phyloP scores from a whole-genome alignment of 2,329 filamentous ascomycete genomes.

The Colletotrichum sp. region DNA sequence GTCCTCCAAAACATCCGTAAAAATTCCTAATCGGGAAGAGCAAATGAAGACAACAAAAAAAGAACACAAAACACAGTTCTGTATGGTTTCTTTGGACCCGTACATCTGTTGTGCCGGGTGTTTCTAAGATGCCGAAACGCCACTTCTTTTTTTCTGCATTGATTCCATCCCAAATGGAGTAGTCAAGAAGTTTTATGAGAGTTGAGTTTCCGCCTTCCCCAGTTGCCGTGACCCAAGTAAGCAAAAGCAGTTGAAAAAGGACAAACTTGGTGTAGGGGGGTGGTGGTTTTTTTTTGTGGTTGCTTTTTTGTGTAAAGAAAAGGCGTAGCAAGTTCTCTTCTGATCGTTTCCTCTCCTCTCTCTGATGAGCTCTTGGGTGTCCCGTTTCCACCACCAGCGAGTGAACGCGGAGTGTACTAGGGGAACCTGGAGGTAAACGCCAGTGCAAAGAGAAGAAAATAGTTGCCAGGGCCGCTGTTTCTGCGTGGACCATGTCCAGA shows the following conservation, averaged over 20 bases:
- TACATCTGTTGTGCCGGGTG: not conserved
- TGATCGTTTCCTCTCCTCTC: not conserved
- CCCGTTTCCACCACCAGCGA: constrained; percentile 8
- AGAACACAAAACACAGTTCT: not conserved
- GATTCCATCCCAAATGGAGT: not conserved
- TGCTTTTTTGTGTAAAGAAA: not conserved
- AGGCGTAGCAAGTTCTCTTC: constrained; percentile 9
- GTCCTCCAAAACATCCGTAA: constrained; percentile 18
- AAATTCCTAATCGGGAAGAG: not conserved
- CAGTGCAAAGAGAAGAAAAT: not conserved
- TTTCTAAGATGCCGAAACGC: constrained; percentile 19
- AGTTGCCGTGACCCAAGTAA: constrained; percentile 10
- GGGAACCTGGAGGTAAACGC: constrained; percentile 23
- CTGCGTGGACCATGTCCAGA: not conserved
- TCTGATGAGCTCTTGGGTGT: constrained; percentile 6
- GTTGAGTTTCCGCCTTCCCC: constrained; percentile 5
- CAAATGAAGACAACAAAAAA: constrained; percentile 1
- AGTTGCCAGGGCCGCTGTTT: constrained; percentile 5
- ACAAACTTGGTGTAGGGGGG: constrained; percentile 8
- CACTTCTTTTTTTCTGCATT: constrained; percentile 6
- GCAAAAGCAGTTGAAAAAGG: constrained; percentile 2
- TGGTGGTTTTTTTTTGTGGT: constrained; percentile 1
- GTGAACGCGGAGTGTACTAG: constrained; percentile 13
- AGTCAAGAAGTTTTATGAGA: not conserved
- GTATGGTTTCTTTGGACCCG: constrained; percentile 14